Percentiles rank a stretch among this genome's conserved stretches.
These are phyloP conservation scores for Lachnellula willkommii DNA, from an alignment of 2,329 filamentous ascomycete species.

Conservation along the genomic window DNA sequence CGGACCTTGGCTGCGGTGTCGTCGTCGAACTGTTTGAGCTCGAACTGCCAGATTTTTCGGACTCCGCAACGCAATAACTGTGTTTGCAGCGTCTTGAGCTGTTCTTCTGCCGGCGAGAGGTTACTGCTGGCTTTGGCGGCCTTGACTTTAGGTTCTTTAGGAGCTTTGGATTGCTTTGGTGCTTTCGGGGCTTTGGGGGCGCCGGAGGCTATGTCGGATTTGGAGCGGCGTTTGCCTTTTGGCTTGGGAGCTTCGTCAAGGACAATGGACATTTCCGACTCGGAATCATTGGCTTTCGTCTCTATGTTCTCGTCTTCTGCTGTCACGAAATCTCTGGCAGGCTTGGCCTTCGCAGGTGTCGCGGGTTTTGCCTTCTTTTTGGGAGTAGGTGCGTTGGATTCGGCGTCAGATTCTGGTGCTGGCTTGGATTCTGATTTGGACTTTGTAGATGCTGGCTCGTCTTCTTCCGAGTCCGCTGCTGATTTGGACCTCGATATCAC, in stretches of 20 bases:
- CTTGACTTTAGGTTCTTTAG: slow-evolving; percentile 34
- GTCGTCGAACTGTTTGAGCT: slow-evolving; percentile 68
- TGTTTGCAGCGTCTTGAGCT: slow-evolving; percentile 83
- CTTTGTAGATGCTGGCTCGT: slow-evolving; percentile 3
- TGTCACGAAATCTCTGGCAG: slow-evolving; percentile 8
- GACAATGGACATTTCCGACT: slow-evolving; percentile 65
- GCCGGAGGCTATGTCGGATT: slow-evolving; percentile 23
- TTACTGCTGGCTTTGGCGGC: slow-evolving; percentile 25
- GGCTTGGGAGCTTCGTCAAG: slow-evolving; percentile 66
- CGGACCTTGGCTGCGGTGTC: slow-evolving; percentile 74
- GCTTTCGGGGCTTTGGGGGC: slow-evolving; percentile 15
- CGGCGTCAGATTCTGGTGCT: slow-evolving; percentile 7
- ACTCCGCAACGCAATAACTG: slow-evolving; percentile 88
- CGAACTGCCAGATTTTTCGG: slow-evolving; percentile 83
- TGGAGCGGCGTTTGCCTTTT: slow-evolving; percentile 43
- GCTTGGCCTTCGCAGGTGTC: slow-evolving; percentile 1
- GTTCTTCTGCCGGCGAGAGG: slow-evolving; percentile 60
- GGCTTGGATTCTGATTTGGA: not conserved
- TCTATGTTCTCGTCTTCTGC: slow-evolving; percentile 8
- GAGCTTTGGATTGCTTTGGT: slow-evolving; percentile 31
- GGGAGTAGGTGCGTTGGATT: not conserved
- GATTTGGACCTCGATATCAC: not conserved
- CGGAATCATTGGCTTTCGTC: slow-evolving; percentile 37
- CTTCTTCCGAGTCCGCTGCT: slow-evolving; percentile 3
- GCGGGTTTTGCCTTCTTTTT: slow-evolving; percentile 6